These are phyloP conservation scores for Cicer judaicum DNA, from an alignment of 306 rosid genomes.

Conservation along the genomic window DNA sequence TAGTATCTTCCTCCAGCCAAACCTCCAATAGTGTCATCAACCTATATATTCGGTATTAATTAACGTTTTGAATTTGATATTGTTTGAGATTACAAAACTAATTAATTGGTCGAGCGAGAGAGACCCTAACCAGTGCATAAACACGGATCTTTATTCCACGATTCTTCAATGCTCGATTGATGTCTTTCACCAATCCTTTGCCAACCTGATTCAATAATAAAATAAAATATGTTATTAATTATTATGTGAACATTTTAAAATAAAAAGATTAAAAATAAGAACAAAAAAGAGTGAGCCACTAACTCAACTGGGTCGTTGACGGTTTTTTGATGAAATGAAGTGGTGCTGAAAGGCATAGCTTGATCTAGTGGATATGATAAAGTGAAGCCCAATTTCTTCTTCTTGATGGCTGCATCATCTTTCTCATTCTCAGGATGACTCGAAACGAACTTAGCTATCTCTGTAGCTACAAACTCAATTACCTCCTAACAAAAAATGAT, in stretches of 20 bases:
- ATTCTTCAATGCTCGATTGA: slow-evolving; percentile 59
- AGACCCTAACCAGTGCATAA: slow-evolving; percentile 55
- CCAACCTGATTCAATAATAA: slow-evolving; percentile 47
- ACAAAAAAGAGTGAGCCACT: not conserved
- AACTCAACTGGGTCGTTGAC: slow-evolving; percentile 66
- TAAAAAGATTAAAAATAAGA: not conserved
- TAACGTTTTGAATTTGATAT: slow-evolving; percentile 22
- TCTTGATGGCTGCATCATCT: not conserved
- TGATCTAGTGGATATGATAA: slow-evolving; percentile 54
- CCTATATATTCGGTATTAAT: slow-evolving; percentile 52
- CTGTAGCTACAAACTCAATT: slow-evolving; percentile 62
- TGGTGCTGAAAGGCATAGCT: slow-evolving; percentile 41
- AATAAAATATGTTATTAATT: too few relatives aligned
- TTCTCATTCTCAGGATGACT: slow-evolving; percentile 45
- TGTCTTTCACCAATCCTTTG: slow-evolving; percentile 53
- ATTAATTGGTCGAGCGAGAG: not conserved
- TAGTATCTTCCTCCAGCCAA: slow-evolving; percentile 83
- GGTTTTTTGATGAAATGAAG: slow-evolving; percentile 55
- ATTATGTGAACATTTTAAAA: too few relatives aligned
- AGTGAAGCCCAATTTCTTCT: slow-evolving; percentile 63
- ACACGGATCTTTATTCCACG: slow-evolving; percentile 59
- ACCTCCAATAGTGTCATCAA: slow-evolving; percentile 70
- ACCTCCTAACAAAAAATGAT: slow-evolving; percentile 49
- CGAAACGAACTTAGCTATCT: slow-evolving; percentile 61
- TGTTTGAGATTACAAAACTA: not conserved